Conservation (phyloP, 2,329 filamentous ascomycete species). For the Nemania sp. region DNA sequence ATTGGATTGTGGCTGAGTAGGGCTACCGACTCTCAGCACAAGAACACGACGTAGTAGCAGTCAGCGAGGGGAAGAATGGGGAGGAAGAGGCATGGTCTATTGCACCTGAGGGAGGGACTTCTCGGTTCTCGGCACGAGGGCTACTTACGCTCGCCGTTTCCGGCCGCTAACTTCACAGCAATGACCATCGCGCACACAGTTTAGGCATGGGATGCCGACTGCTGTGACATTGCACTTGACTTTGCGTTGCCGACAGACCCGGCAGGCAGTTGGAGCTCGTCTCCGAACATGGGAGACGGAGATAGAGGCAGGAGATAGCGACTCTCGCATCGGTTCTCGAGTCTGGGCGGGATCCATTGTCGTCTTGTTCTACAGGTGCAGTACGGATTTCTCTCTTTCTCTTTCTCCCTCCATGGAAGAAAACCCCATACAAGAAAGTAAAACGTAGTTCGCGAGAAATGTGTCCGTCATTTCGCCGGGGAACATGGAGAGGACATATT, state of each 20-base stretch:
- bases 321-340: constrained; percentile 24
- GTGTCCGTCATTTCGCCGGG: not conserved
- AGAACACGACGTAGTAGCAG: not conserved
- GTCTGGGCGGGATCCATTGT: constrained; percentile 24
- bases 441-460: not conserved
- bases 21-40: constrained; percentile 1
- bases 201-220: constrained; percentile 46
- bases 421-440: not conserved
- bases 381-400: not conserved
- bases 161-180: constrained; percentile 47
- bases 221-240: constrained; percentile 44
- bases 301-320: constrained; percentile 27
- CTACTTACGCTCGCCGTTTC: constrained; percentile 37
- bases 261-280: constrained; percentile 31
- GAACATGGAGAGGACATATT: not conserved
- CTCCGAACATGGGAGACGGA: constrained; percentile 29
- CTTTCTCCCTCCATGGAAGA: not conserved
- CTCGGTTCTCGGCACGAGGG: constrained; percentile 7
- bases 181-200: constrained; percentile 48
- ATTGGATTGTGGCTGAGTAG: not conserved
- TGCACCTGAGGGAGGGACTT: not conserved
- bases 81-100: not conserved
- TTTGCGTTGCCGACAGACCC: constrained; percentile 42
- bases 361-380: constrained; percentile 14
- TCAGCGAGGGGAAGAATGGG: not conserved